Evolutionary conservation across 2,329 filamentous ascomycete genomes (phyloP).

Genomic region (Hysterium pulicare): DNA sequence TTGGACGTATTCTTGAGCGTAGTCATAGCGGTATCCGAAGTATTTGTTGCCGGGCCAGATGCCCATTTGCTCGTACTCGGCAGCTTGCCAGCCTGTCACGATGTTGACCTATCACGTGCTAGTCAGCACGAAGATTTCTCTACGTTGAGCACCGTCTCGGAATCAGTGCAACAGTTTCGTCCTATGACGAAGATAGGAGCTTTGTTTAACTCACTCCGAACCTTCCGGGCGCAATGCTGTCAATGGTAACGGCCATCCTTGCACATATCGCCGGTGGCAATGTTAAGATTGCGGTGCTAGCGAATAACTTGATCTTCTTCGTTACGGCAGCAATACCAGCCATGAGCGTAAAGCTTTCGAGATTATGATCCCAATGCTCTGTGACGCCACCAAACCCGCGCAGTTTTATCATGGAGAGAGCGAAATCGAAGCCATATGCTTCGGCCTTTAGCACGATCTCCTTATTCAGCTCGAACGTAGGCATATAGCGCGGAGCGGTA

Average conservation of each 20-base stretch:
- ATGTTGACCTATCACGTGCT: conserved; percentile 31
- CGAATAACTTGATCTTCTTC: conserved; percentile 33
- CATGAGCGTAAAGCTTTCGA: conserved; percentile 35
- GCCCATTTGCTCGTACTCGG: conserved; percentile 33
- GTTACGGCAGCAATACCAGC: conserved; percentile 32
- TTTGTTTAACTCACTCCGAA: neutral
- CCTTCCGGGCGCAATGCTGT: neutral
- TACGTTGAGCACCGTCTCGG: too few relatives aligned
- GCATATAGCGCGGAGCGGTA: conserved; percentile 31
- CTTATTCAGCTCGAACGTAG: conserved; percentile 19
- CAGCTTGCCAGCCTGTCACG: conserved; percentile 34
- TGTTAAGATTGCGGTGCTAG: conserved; percentile 11
- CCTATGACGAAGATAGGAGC: too few relatives aligned
- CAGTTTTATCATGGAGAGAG: neutral
- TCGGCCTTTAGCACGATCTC: neutral
- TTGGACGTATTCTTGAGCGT: conserved; percentile 32
- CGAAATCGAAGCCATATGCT: neutral
- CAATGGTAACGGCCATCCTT: neutral
- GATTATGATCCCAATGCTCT: conserved; percentile 35
- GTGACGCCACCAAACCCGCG: conserved; percentile 17
- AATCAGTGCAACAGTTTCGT: too few relatives aligned
- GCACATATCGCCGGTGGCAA: neutral
- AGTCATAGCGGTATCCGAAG: conserved; percentile 33
- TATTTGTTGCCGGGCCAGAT: conserved; percentile 32
- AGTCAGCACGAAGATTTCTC: conserved; percentile 28